Conservation (phyloP, 176 grass and related monocot genomes). For the Carex myosuroides region DNA sequence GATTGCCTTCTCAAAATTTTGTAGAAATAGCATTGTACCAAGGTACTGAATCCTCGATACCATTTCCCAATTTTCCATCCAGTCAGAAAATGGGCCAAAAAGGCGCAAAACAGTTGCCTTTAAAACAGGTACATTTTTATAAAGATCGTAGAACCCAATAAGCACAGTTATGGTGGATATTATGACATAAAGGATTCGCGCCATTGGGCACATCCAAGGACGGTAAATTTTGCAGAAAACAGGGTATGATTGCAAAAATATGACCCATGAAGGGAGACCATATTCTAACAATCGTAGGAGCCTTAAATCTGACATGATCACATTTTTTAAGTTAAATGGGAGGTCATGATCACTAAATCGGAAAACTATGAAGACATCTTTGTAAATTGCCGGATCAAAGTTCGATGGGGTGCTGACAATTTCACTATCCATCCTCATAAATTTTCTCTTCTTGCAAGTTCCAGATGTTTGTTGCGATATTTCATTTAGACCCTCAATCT, state of each 20-base stretch:
- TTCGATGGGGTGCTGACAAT: constrained; percentile 5
- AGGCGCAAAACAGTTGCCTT: constrained; percentile 56
- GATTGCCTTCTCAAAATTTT: constrained; percentile 45
- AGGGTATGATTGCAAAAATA: constrained; percentile 89
- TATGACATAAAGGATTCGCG: constrained; percentile 41
- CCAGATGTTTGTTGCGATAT: not conserved
- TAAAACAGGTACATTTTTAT: constrained; percentile 87
- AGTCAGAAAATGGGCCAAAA: constrained; percentile 66
- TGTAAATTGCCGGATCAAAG: constrained; percentile 36
- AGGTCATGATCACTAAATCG: constrained; percentile 50
- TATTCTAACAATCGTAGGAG: constrained; percentile 73
- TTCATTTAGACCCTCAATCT: constrained; percentile 1
- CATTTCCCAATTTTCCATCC: constrained; percentile 96
- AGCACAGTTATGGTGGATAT: constrained; percentile 54
- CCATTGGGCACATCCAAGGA: constrained; percentile 76
- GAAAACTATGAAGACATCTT: constrained; percentile 51
- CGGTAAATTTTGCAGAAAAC: constrained; percentile 66
- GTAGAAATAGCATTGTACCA: constrained; percentile 85
- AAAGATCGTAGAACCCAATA: constrained; percentile 95
- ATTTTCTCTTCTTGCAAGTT: not conserved
- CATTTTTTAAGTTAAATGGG: constrained; percentile 48
- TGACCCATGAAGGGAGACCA: constrained; percentile 77
- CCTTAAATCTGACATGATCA: constrained; percentile 73
- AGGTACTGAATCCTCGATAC: constrained; percentile 69
- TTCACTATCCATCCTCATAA: constrained; percentile 12